Evolutionary conservation across 2,329 filamentous ascomycete species (phyloP).

Genomic region (Fusarium sp.): DNA sequence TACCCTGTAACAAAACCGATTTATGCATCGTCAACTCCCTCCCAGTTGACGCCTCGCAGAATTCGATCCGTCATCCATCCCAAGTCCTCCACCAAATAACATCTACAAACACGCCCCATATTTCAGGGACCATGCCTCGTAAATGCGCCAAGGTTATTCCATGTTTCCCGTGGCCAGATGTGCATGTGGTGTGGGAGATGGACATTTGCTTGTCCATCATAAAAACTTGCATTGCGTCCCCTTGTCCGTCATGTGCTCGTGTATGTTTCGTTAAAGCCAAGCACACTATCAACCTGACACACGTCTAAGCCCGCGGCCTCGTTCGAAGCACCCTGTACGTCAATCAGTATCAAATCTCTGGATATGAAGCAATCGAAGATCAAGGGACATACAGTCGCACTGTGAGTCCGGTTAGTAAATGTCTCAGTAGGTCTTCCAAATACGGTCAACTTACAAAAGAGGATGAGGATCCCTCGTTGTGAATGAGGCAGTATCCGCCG

Average conservation of each 20-base stretch:
- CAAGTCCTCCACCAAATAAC: background rate
- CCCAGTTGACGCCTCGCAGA: slow-evolving; percentile 20
- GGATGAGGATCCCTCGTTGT: slow-evolving; percentile 85
- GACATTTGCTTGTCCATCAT: slow-evolving; percentile 14
- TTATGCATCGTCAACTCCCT: slow-evolving; percentile 14
- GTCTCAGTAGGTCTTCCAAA: background rate
- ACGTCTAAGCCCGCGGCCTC: slow-evolving; percentile 54
- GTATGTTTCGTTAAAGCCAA: too few species aligned
- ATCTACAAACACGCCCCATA: slow-evolving; percentile 10
- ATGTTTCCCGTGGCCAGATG: slow-evolving; percentile 18
- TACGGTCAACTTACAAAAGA: slow-evolving; percentile 63
- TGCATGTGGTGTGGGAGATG: slow-evolving; percentile 18
- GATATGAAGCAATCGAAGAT: background rate
- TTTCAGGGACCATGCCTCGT: slow-evolving; percentile 23
- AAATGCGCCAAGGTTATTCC: slow-evolving; percentile 16
- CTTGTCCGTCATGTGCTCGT: background rate
- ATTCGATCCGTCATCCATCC: background rate
- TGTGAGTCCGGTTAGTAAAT: slow-evolving; percentile 52
- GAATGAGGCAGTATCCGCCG: slow-evolving; percentile 85
- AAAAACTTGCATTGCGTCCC: slow-evolving; percentile 13
- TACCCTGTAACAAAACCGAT: background rate
- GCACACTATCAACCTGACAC: slow-evolving; percentile 16
- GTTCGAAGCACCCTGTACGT: slow-evolving; percentile 53
- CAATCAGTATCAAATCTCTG: slow-evolving; percentile 26
- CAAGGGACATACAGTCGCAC: slow-evolving; percentile 63